Percentiles rank a stretch among this genome's conserved stretches.
These are phyloP conservation scores for Tetraselmis chui DNA, from an alignment of 139 green algal species.

Conservation along the genomic window DNA sequence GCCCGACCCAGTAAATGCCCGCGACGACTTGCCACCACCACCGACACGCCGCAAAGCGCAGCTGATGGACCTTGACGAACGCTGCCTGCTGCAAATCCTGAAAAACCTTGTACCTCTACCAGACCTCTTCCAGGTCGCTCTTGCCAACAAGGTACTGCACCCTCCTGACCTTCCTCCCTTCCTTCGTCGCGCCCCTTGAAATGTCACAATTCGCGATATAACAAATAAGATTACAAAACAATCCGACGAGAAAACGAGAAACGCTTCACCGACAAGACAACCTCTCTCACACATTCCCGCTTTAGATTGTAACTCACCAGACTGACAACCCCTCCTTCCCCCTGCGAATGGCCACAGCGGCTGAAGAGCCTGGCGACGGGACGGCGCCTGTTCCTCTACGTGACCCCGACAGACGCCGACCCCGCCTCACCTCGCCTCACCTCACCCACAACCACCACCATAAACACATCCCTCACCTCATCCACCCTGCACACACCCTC, in stretches of 20 bases:
- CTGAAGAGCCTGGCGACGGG: constrained; percentile 17
- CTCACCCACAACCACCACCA: background rate
- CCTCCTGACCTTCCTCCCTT: too few species aligned
- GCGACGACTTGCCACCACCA: too few species aligned
- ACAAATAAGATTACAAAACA: too few species aligned
- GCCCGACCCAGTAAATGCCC: too few species aligned
- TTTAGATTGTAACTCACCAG: too few species aligned
- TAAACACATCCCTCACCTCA: background rate
- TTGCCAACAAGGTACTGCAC: constrained; percentile 27
- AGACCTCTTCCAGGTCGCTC: constrained; percentile 23
- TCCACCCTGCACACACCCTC: background rate
- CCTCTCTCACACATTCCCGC: too few species aligned
- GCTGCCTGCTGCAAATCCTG: constrained; percentile 23
- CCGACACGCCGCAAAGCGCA: too few species aligned
- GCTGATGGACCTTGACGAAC: constrained; percentile 23
- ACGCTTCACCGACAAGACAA: too few species aligned
- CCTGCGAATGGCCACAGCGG: background rate
- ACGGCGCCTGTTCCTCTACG: constrained; percentile 22
- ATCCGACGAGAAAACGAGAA: too few species aligned
- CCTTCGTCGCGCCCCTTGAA: too few species aligned
- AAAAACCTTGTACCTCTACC: constrained; percentile 24
- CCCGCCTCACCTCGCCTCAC: background rate
- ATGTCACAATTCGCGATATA: too few species aligned
- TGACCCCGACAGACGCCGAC: background rate
- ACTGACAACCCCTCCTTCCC: background rate